Base-by-base conservation (phyloP, 495 filamentous ascomycete genomes). In the Lasiosphaeria hispida region DNA sequence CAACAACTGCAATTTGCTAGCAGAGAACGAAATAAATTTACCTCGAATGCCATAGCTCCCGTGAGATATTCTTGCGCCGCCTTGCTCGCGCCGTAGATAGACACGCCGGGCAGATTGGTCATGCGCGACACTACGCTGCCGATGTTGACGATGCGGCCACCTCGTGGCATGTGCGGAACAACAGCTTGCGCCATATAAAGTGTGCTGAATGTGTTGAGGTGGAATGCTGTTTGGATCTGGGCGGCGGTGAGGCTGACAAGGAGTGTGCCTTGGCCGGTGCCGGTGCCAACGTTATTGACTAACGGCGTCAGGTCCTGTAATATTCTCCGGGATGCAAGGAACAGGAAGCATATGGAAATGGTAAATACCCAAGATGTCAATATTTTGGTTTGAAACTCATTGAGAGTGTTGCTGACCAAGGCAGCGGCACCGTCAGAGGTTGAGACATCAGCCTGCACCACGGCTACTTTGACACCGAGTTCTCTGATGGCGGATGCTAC, bases 121-220 rank as follows among this genome's bases (percentile, higher is more conserved):
- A 62, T 42, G 50, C 63, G 67, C 7, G 79, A 75, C 6, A 68
- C 71, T 13, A 77, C 68, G 13, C 71, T 74, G 10, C 75, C 73
- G n/a, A 78, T 67, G 44, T 75, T 75, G 60, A 73, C 64, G 60
- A 75, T 75, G 39, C 72, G 66, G n/a, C 70, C 71, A 34, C 71
- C 71, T 4, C 58, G 65, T 14, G 63, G 63, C 69, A 75, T 75
- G 38, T 71, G 37, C 8, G 62, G 64, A 7, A 67, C 55, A 4
- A 53, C 64, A 23, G 70, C 71, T 42, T 72, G 72, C 13, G 65
- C 62, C n/a, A 65, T 23, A 38, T 67, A 60, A 15, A 75, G 17
- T n/a, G 67, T 61, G 11, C 72, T 67, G 34, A 63, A 61, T 14
- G 66, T 55, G 58, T 68, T 69, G 45, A 66, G 43, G 39, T 53